Evolutionary conservation across 345 rosid genomes (phyloP).

Genomic region (Eucalyptus virginea): DNA sequence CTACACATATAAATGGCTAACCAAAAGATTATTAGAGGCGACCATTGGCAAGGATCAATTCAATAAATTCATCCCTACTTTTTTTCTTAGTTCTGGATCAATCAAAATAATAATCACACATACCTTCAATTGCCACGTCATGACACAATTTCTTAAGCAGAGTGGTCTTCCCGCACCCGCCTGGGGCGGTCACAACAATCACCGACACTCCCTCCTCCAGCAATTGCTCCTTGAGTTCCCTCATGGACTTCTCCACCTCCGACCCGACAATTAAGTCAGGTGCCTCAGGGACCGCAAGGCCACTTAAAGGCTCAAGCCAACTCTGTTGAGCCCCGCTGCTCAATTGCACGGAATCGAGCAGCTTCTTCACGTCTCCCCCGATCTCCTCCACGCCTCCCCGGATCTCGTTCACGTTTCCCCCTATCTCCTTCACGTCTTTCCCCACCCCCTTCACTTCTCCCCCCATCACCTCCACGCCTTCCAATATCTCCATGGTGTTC

Average conservation of each 20-base stretch:
- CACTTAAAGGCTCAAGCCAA: neutral
- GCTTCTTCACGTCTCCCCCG: neutral
- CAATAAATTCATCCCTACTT: neutral
- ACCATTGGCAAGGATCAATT: neutral
- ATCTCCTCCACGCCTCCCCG: neutral
- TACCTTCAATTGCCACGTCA: neutral
- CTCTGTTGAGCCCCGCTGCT: neutral
- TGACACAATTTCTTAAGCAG: neutral
- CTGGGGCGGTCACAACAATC: neutral
- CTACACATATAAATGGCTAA: neutral
- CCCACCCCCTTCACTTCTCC: neutral
- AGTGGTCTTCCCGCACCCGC: neutral
- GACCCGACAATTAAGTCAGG: neutral
- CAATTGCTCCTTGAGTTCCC: neutral
- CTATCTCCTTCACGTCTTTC: neutral
- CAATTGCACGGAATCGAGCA: fast-evolving
- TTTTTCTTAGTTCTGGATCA: neutral
- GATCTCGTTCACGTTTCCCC: neutral
- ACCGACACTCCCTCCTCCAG: neutral
- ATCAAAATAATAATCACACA: fast-evolving
- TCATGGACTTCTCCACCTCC: neutral
- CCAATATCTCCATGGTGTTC: neutral
- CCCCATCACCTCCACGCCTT: neutral
- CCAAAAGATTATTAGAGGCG: neutral
- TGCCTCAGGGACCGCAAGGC: neutral